Conservation (phyloP, 495 filamentous ascomycete species). For the Diplogelasinospora grovesii region DNA sequence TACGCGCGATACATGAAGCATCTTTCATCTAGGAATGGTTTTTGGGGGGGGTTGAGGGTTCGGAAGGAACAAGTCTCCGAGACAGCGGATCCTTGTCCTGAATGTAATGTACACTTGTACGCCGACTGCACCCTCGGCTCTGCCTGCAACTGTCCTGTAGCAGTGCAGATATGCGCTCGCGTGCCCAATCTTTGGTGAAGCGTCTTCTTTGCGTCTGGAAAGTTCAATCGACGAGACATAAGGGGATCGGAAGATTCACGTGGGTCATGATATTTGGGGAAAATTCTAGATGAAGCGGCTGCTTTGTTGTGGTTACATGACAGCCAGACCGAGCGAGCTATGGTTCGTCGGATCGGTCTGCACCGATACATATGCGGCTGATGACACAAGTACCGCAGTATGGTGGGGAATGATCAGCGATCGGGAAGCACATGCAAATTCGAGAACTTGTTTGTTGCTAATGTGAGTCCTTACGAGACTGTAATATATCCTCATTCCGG, state of each 20-base stretch:
- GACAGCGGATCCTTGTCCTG: not conserved
- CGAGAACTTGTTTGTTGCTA: not conserved
- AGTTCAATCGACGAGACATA: no score
- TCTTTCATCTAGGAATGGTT: no score
- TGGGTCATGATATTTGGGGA: no score
- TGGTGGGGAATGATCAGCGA: not conserved
- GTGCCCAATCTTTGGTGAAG: not conserved
- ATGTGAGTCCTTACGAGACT: not conserved
- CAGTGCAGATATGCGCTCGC: not conserved
- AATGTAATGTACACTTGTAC: not conserved
- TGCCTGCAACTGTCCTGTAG: not conserved
- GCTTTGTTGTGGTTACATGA: not conserved
- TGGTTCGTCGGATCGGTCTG: not conserved
- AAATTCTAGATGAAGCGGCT: not conserved
- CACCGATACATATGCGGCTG: not conserved
- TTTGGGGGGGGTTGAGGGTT: no score
- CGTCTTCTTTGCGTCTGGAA: not conserved
- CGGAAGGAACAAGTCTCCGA: not conserved
- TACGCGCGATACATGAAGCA: no score
- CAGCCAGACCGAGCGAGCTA: not conserved
- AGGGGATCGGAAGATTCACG: no score
- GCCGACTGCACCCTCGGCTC: not conserved
- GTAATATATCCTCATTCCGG: conserved; percentile 15
- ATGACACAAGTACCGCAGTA: not conserved
- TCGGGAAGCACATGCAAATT: not conserved